Evolutionary conservation across 305 asterid genomes (phyloP), one percentile per base, ranked within the genome.

Genomic region (Solanum chacoense): DNA sequence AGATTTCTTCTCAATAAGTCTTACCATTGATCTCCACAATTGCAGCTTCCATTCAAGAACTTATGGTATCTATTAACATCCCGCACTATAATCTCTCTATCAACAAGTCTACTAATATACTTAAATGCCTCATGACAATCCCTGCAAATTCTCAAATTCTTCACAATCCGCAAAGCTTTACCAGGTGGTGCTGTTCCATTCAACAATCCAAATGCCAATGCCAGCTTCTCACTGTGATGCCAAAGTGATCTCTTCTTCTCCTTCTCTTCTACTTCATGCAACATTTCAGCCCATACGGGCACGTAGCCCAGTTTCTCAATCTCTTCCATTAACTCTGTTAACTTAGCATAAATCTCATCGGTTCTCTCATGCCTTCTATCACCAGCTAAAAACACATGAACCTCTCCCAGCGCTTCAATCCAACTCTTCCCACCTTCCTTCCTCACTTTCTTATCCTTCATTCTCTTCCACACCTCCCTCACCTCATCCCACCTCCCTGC

Each of bases 381-480:
- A 73, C 94, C 96, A 1, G 98, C 94, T 85, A 93, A 90, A 90
- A 96, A 97, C 88, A 89, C 96, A 26, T 94, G 98, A 86, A 91
- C 89, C 45, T 81, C 88, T 59, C 98, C 98, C 0, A 32, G 91
- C 59, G 88, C 91, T 90, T 96, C 98, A 59, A 97, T 90, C 98
- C 98, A 94, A 89, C 98, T 96, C 87, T 93, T 91, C 78, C 98
- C 98, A 7, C 94, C 93, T 81, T 92, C 95, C 91, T 95, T 95
- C 55, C 91, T 93, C 87, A 96, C 94, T 74, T 92, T 69, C 74
- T 85, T 91, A 11, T 92, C 96, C 88, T 93, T 94, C 98, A 96
- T 95, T 93, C 85, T 87, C 88, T 85, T 92, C 97, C 98, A 67
- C 6, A 91, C 92, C 77, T 91, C 89, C 67, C 88, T 94, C 71